Percentiles rank a stretch among this genome's conserved stretches.
These are phyloP conservation scores for Xeromyces bisporus DNA, from an alignment of 495 filamentous ascomycete species.

Conservation along the genomic window DNA sequence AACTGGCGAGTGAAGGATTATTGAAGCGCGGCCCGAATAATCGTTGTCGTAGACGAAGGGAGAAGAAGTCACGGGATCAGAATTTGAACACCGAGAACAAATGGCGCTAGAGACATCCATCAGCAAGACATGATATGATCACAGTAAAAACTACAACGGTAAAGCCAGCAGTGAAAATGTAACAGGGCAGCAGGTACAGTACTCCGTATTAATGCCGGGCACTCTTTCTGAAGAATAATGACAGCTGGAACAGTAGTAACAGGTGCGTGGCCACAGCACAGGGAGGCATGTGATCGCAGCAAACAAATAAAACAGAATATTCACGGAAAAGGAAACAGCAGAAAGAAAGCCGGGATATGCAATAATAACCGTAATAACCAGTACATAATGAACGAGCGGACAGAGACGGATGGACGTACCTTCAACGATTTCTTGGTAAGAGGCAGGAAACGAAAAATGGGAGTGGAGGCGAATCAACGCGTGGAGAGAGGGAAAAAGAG, in stretches of 20 bases:
- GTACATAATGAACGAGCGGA: no score
- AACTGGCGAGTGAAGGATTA: slow-evolving; percentile 26
- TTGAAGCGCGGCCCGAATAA: slow-evolving; percentile 24
- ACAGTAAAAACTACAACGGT: no score
- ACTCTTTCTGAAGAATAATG: no score
- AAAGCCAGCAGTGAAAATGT: slow-evolving; percentile 6
- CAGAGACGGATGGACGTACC: not conserved
- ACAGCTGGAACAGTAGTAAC: no score
- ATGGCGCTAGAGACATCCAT: no score
- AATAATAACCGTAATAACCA: not conserved
- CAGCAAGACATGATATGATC: no score
- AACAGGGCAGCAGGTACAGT: slow-evolving; percentile 2
- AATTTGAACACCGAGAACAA: no score
- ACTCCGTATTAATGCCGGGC: no score
- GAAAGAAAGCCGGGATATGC: not conserved
- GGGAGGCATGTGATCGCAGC: slow-evolving; percentile 7
- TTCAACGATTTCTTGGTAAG: no score
- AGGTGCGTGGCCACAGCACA: slow-evolving; percentile 26
- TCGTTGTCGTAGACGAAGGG: slow-evolving; percentile 13
- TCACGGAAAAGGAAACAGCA: not conserved
- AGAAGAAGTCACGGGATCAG: slow-evolving; percentile 23
- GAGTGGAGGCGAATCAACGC: no score
- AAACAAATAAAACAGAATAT: slow-evolving; percentile 1
- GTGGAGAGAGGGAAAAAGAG: no score
- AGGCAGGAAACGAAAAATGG: no score